Percentiles rank a stretch among this genome's conserved stretches.
phyloP scores from a whole-genome alignment of 2,329 filamentous ascomycete species.

The Cladosporium sp. region DNA sequence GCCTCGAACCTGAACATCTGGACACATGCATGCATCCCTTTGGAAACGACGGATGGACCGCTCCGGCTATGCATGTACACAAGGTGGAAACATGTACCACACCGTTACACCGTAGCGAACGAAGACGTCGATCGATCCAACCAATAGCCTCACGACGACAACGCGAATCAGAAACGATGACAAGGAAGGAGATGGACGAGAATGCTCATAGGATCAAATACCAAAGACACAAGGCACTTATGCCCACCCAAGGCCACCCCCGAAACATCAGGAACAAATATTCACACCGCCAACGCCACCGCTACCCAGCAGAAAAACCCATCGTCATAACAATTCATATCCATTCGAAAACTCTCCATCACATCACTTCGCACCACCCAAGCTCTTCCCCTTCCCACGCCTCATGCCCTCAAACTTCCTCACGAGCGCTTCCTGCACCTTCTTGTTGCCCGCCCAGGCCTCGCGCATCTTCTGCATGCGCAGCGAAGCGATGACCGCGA shows the following conservation, averaged over 20 bases:
- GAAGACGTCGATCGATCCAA: neutral
- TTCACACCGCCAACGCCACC: conserved; percentile 16
- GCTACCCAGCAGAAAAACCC: conserved; percentile 9
- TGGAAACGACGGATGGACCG: neutral
- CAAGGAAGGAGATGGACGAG: neutral
- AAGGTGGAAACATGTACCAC: neutral
- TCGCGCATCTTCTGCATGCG: conserved; percentile 54
- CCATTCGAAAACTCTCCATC: neutral
- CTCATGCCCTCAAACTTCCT: conserved; percentile 51
- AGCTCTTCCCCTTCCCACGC: conserved; percentile 20
- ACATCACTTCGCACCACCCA: conserved; percentile 9
- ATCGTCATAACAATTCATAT: neutral
- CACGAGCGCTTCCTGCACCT: conserved; percentile 50
- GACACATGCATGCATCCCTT: neutral
- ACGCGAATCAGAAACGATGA: neutral
- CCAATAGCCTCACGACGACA: neutral
- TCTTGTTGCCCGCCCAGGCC: conserved; percentile 54
- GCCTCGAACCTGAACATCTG: neutral
- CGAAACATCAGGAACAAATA: neutral
- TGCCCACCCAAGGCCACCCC: neutral
- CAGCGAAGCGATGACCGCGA: conserved; percentile 52
- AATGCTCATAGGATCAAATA: neutral
- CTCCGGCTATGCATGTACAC: neutral
- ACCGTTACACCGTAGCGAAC: neutral
- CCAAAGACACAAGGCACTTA: neutral